Percentiles rank a stretch among this genome's conserved stretches.
Evolutionary conservation across 139 green algal species (phyloP).

Genomic region (Chlorella sorokiniana): DNA sequence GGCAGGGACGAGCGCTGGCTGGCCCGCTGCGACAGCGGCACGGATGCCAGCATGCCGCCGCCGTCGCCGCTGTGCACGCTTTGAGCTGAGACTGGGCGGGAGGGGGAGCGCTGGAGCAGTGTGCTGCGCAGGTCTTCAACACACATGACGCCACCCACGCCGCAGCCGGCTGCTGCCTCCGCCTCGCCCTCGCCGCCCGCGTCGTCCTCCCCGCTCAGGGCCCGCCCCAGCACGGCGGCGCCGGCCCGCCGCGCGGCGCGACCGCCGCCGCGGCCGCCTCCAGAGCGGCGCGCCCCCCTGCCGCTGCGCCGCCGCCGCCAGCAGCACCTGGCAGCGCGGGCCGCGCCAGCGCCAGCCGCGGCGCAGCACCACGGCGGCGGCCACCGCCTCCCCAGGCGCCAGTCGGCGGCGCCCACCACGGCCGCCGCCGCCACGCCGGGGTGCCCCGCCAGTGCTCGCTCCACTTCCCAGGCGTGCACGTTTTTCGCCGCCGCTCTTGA

Average conservation of each 20-base stretch:
- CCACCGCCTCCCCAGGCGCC: slow-evolving; percentile 78
- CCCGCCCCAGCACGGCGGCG: background rate
- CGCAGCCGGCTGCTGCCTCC: background rate
- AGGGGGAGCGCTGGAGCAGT: background rate
- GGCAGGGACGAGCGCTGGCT: background rate
- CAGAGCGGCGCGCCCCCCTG: background rate
- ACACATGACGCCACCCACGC: background rate
- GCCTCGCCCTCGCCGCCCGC: background rate
- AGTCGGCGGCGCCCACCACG: slow-evolving; percentile 82
- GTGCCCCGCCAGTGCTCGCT: slow-evolving; percentile 46
- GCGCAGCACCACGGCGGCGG: slow-evolving; percentile 63
- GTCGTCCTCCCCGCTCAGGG: background rate
- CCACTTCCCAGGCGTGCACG: slow-evolving; percentile 80
- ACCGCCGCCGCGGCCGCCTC: slow-evolving; percentile 12
- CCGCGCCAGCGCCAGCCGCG: slow-evolving; percentile 52
- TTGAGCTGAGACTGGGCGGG: background rate
- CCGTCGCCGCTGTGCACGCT: background rate
- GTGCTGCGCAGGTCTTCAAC: slow-evolving; percentile 21
- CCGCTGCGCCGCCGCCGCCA: background rate
- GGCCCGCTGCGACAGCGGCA: background rate
- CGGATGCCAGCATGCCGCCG: background rate
- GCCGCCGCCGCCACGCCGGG: slow-evolving; percentile 68
- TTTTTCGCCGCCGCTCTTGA: slow-evolving; percentile 93
- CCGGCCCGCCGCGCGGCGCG: background rate
- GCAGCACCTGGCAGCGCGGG: slow-evolving; percentile 20